Percentiles rank a stretch among this genome's conserved stretches.
Conservation (phyloP, 2,329 filamentous ascomycete genomes). For the Mariannaea elegans region DNA sequence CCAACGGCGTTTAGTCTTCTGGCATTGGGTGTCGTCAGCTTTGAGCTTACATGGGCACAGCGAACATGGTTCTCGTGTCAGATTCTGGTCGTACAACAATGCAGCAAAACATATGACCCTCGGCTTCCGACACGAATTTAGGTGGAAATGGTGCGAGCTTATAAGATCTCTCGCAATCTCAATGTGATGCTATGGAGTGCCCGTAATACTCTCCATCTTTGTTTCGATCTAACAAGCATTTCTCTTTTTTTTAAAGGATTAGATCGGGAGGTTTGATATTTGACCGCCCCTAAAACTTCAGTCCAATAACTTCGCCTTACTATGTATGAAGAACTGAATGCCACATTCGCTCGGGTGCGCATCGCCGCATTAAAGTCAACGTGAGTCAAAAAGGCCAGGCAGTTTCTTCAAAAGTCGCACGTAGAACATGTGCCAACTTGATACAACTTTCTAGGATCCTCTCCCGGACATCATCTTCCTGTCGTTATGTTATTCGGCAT, state of each 20-base stretch:
- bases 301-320: constrained; percentile 11
- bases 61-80: neutral
- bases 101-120: neutral
- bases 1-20: no score
- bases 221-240: no score
- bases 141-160: no score
- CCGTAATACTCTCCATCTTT: no score
- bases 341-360: constrained; percentile 55
- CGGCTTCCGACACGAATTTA: constrained; percentile 11
- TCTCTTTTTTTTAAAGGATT: neutral
- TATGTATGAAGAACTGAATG: constrained; percentile 53
- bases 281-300: neutral
- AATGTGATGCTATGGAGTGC: no score
- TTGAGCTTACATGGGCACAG: neutral
- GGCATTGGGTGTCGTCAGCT: no score
- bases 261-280: neutral
- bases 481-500: constrained; percentile 30
- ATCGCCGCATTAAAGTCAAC: constrained; percentile 58
- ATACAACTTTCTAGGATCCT: constrained; percentile 18
- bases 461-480: constrained; percentile 9
- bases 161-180: no score
- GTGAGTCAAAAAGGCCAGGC: constrained; percentile 47
- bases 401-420: no score
- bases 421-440: neutral
- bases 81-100: neutral